Percentiles rank a stretch among this genome's conserved stretches.
phyloP scores from a whole-genome alignment of 1,284 basidiomycete species.

The Mycocalia duriaeana region DNA sequence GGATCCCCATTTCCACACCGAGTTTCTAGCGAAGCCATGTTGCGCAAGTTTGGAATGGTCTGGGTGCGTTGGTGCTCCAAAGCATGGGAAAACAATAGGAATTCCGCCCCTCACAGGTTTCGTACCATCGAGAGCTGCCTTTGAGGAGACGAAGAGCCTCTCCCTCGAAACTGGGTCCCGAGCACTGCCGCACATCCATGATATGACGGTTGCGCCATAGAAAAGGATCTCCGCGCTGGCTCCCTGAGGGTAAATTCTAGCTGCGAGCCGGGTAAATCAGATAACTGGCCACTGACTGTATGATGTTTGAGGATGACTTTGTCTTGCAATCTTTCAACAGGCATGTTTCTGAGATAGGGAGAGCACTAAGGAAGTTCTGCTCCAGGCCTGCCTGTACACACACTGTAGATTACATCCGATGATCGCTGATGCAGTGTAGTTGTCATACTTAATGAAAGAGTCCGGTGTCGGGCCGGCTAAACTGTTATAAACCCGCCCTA shows the following conservation, averaged over 20 bases:
- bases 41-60: constrained; percentile 73
- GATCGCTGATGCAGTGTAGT: no score
- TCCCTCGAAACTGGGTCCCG: constrained; percentile 44
- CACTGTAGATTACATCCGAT: no score
- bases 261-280: constrained; percentile 5
- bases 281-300: constrained; percentile 32
- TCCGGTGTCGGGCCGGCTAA: no score
- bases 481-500: no score
- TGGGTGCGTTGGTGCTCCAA: constrained; percentile 70
- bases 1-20: constrained; percentile 63
- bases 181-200: constrained; percentile 57
- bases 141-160: constrained; percentile 73
- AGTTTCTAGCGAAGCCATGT: constrained; percentile 82
- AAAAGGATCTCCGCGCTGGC: constrained; percentile 65
- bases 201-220: constrained; percentile 81
- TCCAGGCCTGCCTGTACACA: no score
- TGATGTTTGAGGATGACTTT: constrained; percentile 47
- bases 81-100: constrained; percentile 82
- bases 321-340: constrained; percentile 36
- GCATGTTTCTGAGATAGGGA: no score
- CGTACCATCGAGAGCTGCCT: constrained; percentile 69
- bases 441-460: no score
- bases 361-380: no score
- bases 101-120: constrained; percentile 75
- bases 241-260: constrained; percentile 45